Percentiles rank a stretch among this genome's conserved stretches.
phyloP scores from a whole-genome alignment of 345 rosid genomes.

The Lenwebbia sp. region DNA sequence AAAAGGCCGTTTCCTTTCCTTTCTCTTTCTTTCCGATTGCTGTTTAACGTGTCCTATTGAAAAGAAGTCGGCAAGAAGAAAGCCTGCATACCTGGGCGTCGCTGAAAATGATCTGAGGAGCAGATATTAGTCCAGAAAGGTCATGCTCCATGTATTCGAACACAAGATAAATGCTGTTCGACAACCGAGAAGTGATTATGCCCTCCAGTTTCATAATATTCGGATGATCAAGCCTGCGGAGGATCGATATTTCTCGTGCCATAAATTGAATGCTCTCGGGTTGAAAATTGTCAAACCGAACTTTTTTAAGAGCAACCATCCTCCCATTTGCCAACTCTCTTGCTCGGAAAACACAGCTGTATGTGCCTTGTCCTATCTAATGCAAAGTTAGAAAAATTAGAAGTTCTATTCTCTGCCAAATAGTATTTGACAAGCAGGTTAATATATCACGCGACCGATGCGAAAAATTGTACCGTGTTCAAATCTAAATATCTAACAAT shows the following conservation, averaged over 20 bases:
- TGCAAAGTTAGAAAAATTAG: neutral
- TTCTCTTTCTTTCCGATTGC: neutral
- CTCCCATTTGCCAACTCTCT: slow-evolving; percentile 22
- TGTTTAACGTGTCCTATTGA: neutral
- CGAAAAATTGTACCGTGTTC: neutral
- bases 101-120: slow-evolving; percentile 18
- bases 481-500: neutral
- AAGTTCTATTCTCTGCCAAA: neutral
- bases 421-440: neutral
- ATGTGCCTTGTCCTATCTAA: slow-evolving; percentile 45
- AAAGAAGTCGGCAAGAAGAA: neutral
- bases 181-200: slow-evolving; percentile 30
- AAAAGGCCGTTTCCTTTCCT: neutral
- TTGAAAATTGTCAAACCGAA: slow-evolving; percentile 28
- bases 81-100: slow-evolving; percentile 20
- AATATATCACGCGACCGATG: neutral
- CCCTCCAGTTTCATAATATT: slow-evolving; percentile 28
- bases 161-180: slow-evolving; percentile 29
- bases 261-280: slow-evolving; percentile 33
- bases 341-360: slow-evolving; percentile 31
- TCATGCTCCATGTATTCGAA: slow-evolving; percentile 43
- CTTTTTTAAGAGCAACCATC: slow-evolving; percentile 35
- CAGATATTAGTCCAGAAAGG: slow-evolving; percentile 25
- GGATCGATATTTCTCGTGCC: slow-evolving; percentile 31
- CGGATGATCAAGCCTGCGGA: slow-evolving; percentile 30